phyloP scores from a whole-genome alignment of 2,329 filamentous ascomycete genomes.

The Sarocladiaceae sp. region DNA sequence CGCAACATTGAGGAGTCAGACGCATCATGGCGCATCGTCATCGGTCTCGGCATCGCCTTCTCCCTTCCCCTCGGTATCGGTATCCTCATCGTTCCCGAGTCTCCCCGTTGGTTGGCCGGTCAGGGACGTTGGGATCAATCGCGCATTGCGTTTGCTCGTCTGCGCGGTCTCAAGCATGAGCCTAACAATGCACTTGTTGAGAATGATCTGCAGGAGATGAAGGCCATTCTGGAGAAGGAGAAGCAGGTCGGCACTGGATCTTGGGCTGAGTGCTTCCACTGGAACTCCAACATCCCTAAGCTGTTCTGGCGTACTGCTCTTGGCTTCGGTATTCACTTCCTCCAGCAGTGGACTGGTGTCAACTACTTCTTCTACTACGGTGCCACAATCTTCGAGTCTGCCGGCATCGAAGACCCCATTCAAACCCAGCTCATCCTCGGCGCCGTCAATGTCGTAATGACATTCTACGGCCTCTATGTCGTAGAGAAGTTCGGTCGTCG shows the following conservation, averaged over 20 bases:
- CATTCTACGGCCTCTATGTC: slow-evolving; percentile 63
- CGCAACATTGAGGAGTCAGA: slow-evolving; percentile 35
- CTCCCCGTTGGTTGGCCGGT: slow-evolving; percentile 52
- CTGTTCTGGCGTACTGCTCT: slow-evolving; percentile 61
- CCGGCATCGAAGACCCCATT: slow-evolving; percentile 63
- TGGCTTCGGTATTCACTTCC: slow-evolving; percentile 58
- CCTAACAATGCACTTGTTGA: slow-evolving; percentile 40
- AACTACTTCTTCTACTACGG: slow-evolving; percentile 64
- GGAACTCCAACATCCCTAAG: slow-evolving; percentile 46
- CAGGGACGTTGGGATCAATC: slow-evolving; percentile 43
- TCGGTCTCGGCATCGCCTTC: slow-evolving; percentile 51
- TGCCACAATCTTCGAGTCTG: slow-evolving; percentile 62
- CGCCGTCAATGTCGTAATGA: slow-evolving; percentile 64
- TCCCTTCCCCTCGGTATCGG: slow-evolving; percentile 48
- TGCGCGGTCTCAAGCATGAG: slow-evolving; percentile 47
- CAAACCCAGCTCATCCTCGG: slow-evolving; percentile 64
- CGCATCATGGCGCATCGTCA: slow-evolving; percentile 59
- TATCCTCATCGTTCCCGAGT: slow-evolving; percentile 51
- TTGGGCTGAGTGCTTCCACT: slow-evolving; percentile 59
- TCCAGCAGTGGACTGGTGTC: slow-evolving; percentile 60
- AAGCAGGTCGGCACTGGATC: slow-evolving; percentile 39
- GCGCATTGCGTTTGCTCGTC: slow-evolving; percentile 45
- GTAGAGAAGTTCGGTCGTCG: slow-evolving; percentile 67
- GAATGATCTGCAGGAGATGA: slow-evolving; percentile 50
- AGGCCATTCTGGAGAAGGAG: slow-evolving; percentile 41